A percentile compares a stretch with the other conserved stretches of the same genome.
These are phyloP conservation scores for Melastoma candidum DNA, from an alignment of 441 rosid species.

Conservation along the genomic window DNA sequence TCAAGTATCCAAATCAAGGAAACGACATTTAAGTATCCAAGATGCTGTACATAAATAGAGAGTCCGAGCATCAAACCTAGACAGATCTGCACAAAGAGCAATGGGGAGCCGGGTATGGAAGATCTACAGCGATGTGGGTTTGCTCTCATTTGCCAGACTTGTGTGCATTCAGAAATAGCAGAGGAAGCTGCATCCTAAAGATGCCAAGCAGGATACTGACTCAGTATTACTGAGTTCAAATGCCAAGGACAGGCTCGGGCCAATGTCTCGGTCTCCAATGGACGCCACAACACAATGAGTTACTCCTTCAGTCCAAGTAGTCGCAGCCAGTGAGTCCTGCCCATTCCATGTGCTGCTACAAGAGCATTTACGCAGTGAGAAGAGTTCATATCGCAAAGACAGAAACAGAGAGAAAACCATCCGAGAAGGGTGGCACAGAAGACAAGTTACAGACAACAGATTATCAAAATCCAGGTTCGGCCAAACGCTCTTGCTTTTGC, in stretches of 20 bases:
- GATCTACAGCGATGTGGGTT: slow-evolving; percentile 21
- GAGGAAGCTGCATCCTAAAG: slow-evolving; percentile 9
- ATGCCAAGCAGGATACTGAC: slow-evolving; percentile 13
- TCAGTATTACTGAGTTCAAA: slow-evolving; percentile 21
- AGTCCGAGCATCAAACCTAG: not conserved
- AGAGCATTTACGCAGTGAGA: slow-evolving; percentile 9
- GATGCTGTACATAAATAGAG: slow-evolving; percentile 3
- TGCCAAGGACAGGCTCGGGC: slow-evolving; percentile 5
- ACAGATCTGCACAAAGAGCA: slow-evolving; percentile 6
- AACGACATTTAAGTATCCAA: too few relatives aligned
- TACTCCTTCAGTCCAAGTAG: slow-evolving; percentile 20
- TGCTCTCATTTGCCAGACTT: slow-evolving; percentile 33
- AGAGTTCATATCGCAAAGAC: slow-evolving; percentile 4
- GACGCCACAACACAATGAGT: slow-evolving; percentile 19
- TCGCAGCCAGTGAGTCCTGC: slow-evolving; percentile 5
- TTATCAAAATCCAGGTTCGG: not conserved
- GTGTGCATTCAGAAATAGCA: slow-evolving; percentile 30
- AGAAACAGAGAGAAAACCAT: not conserved
- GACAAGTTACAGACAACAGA: slow-evolving; percentile 14
- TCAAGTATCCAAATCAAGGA: too few relatives aligned
- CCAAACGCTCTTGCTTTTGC: not conserved
- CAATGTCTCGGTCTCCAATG: slow-evolving; percentile 11
- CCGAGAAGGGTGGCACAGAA: slow-evolving; percentile 13
- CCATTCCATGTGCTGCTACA: slow-evolving; percentile 7
- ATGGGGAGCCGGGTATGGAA: slow-evolving; percentile 23